phyloP scores from a whole-genome alignment of 2,329 filamentous ascomycete species.

The Claviceps sorghi region DNA sequence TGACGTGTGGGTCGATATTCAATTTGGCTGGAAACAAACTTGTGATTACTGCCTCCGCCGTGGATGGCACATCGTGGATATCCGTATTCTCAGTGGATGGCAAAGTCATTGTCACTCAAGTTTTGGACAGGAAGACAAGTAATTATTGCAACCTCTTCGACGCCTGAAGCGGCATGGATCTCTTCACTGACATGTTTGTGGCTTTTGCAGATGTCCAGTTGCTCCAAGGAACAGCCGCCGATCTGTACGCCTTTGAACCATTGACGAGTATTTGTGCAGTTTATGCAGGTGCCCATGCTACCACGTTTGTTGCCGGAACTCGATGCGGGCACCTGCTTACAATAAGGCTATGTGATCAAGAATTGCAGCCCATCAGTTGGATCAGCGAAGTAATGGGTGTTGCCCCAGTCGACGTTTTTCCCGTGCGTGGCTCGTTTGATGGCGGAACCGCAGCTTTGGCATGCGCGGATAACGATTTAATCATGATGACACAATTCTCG shows the following conservation, averaged over 20 bases:
- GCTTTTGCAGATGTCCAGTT: background rate
- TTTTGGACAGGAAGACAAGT: conserved; percentile 3
- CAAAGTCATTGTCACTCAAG: conserved; percentile 7
- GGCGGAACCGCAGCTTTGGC: conserved; percentile 23
- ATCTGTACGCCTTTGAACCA: conserved; percentile 18
- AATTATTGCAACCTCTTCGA: background rate
- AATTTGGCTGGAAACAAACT: conserved; percentile 12
- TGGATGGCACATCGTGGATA: conserved; percentile 19
- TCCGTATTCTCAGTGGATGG: conserved; percentile 17
- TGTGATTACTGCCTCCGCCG: conserved; percentile 22
- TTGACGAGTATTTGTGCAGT: conserved; percentile 31
- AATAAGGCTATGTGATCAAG: conserved; percentile 14
- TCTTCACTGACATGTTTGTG: background rate
- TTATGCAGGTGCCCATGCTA: conserved; percentile 12
- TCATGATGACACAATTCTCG: conserved; percentile 27
- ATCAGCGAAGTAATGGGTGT: conserved; percentile 20
- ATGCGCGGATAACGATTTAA: conserved; percentile 33
- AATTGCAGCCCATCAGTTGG: conserved; percentile 13
- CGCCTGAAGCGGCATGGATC: background rate
- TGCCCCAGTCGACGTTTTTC: conserved; percentile 21
- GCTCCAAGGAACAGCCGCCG: background rate
- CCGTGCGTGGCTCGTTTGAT: conserved; percentile 12
- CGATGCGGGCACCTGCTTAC: conserved; percentile 37
- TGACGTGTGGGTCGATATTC: conserved; percentile 32
- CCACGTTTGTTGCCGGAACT: conserved; percentile 30